Evolutionary conservation across 2,329 filamentous ascomycete species (phyloP).

Genomic region (Teratosphaeria zuluensis): DNA sequence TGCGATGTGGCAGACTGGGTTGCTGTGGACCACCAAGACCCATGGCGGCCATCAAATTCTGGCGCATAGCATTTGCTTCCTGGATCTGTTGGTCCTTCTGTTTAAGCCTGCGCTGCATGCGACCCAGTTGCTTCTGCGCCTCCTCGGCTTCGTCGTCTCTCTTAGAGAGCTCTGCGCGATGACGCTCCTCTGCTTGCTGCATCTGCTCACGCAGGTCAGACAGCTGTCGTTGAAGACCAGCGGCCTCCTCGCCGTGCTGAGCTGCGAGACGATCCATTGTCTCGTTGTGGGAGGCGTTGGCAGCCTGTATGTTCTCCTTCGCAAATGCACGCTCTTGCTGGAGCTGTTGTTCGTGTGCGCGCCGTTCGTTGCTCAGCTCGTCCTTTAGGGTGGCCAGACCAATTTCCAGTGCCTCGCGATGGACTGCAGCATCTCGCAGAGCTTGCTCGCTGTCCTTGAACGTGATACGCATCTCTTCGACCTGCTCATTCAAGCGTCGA

Average conservation of each 20-base stretch:
- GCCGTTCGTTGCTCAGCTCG: neutral
- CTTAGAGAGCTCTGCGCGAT: neutral
- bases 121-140: conserved; percentile 2
- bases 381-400: neutral
- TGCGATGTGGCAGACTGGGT: conserved; percentile 11
- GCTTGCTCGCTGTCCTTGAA: neutral
- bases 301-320: conserved; percentile 2
- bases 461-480: neutral
- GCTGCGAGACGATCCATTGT: conserved; percentile 4
- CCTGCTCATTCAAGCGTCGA: neutral
- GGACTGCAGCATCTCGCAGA: neutral
- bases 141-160: neutral
- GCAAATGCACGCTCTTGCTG: conserved; percentile 1
- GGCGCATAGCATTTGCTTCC: conserved; percentile 29
- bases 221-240: conserved; percentile 1
- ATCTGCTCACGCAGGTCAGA: neutral
- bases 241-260: conserved; percentile 6
- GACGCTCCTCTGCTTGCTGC: neutral
- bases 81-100: conserved; percentile 28
- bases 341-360: conserved; percentile 3
- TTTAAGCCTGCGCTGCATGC: conserved; percentile 18
- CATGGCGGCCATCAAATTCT: conserved; percentile 29
- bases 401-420: neutral
- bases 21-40: conserved; percentile 14
- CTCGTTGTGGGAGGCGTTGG: conserved; percentile 7